Evolutionary conservation across 257 asterid genomes (phyloP), one percentile per base, ranked within the genome.

Genomic region (Datura wrightii): DNA sequence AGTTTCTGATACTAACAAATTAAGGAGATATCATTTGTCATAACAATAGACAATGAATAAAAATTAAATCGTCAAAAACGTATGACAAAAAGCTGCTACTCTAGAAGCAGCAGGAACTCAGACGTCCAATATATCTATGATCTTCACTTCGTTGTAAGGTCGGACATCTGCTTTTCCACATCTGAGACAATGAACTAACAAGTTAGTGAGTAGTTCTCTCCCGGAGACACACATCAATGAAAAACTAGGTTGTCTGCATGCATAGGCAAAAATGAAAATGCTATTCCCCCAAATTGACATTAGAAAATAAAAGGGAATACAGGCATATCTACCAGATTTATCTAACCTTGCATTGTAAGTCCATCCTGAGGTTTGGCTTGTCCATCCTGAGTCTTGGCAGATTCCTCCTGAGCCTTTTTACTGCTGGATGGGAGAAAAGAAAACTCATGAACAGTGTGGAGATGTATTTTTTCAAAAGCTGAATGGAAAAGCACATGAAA

Each of bases 341-440:
- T 46, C 65, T 46, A 39, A 90, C 91, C 92, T 89, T 88, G 80
- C 36, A 88, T 42, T 14, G 80, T 84, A 46, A 89, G 84, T 59
- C 60, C 89, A 66, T 86, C 91, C 66, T 85, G 83, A 76, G 87
- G 39, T 48, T 86, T 89, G 74, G 83, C 74, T 83, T 85, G 82
- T 52, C 83, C 83, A 39, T 82, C 84, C 7, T 41, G 48, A 53
- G 84, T 34, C 15, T n/a, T 58, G 50, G 59, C 67, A 5, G 86
- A 53, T 39, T 34, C 89, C 65, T 60, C 86, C 53, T 80, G 79
- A 19, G 85, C 72, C 53, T 87, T 90, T 84, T 86, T 88, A 84
- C 84, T 88, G 86, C 92, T 90, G 89, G 60, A 67, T 60, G 39
- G 56, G 10, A 60, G 60, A 36, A 10, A 53, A 36, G 54, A 55